These are phyloP conservation scores for Tremella mesenterica DNA, from an alignment of 768 basidiomycete species.

Conservation along the genomic window DNA sequence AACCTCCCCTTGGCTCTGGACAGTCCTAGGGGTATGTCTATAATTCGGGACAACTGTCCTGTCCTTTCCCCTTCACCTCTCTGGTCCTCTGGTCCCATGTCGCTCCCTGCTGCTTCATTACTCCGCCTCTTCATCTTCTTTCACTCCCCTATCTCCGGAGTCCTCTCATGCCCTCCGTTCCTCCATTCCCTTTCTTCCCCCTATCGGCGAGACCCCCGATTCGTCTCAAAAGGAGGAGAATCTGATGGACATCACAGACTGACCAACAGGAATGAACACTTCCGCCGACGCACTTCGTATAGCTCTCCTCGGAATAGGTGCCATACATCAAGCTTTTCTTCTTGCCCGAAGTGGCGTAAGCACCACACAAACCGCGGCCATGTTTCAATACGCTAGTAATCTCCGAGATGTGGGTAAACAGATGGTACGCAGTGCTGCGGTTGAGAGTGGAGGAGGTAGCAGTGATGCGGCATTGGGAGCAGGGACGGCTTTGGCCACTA, in stretches of 20 bases:
- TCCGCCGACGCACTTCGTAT: constrained; percentile 48
- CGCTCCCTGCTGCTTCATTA: too few species aligned
- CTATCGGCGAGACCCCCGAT: not conserved
- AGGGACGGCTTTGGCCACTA: constrained; percentile 29
- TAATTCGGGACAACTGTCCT: not conserved
- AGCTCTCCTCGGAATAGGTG: constrained; percentile 47
- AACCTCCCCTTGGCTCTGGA: constrained; percentile 48
- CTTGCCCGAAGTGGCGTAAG: constrained; percentile 41
- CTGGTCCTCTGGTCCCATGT: not conserved
- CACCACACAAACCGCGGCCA: constrained; percentile 29
- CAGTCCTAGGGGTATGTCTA: constrained; percentile 36
- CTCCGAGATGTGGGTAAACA: constrained; percentile 45
- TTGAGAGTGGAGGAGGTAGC: constrained; percentile 34
- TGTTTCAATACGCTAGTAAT: constrained; percentile 45
- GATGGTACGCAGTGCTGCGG: constrained; percentile 42
- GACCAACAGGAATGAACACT: constrained; percentile 37
- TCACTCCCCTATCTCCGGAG: not conserved
- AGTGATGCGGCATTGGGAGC: constrained; percentile 36
- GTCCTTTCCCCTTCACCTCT: too few species aligned
- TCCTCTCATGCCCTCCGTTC: too few species aligned
- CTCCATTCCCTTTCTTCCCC: too few species aligned
- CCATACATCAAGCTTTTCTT: constrained; percentile 49
- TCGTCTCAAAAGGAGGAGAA: too few species aligned
- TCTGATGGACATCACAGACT: too few species aligned
- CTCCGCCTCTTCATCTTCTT: too few species aligned